Evolutionary conservation across 257 asterid genomes (phyloP), one percentile per base, ranked within the genome.

Genomic region (Capsicum rhomboideum): DNA sequence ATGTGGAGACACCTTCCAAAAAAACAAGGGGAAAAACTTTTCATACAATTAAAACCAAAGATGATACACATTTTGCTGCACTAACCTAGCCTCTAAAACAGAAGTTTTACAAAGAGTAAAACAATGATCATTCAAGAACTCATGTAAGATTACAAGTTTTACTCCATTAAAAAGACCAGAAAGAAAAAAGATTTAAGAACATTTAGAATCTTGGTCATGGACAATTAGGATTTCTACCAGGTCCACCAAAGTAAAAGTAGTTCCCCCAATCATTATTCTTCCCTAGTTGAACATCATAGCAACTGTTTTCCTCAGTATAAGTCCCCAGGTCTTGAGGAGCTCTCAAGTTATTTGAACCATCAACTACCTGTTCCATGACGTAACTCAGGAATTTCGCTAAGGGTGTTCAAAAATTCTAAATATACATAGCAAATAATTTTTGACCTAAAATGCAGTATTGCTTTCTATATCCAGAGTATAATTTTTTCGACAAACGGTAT

Each of bases 241-340:
- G 97, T 21, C 98, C 98, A 28, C 98, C 98, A 79, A 79, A 95
- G 93, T 91, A 95, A 88, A 95, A 95, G 87, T 89, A 88, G 55
- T 83, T 85, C 7, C 97, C 98, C 97, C 98, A 95, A 8, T 82
- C 90, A 20, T 88, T 90, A 56, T 85, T 91, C 82, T 85, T 89
- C 14, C 92, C 96, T 10, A 93, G 93, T 79, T 86, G 87, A 53
- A 95, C 90, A 63, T 90, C 85, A 71, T 95, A 95, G 84, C 98
- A 95, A 49, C 86, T 88, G 18, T 92, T 88, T 55, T 91, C 85
- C 92, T 93, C 97, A 1, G 97, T 93, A 84, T 89, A 93, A 69
- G 75, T 87, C 74, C 69, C 87, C 6, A 91, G 81, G 72, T 86
- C 93, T 52, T 89, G 87, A 8, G 98, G 98, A 20, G 89, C 91